phyloP scores from a whole-genome alignment of 306 rosid species.

The Phaseolus lunatus region DNA sequence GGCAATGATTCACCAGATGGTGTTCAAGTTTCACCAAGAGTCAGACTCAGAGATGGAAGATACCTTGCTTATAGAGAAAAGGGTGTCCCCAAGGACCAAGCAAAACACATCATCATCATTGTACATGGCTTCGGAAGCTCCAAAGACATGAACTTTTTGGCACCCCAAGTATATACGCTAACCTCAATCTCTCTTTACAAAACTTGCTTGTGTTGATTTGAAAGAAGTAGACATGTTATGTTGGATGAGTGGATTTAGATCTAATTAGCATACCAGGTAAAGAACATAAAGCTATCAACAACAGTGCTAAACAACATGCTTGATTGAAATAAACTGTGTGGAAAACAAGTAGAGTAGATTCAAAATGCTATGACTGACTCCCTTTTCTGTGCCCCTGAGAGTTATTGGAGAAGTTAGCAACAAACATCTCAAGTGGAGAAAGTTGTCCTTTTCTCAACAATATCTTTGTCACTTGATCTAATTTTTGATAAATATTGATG shows the following conservation, averaged over 20 bases:
- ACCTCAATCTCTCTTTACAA: not conserved
- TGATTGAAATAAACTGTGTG: not conserved
- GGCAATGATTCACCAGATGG: constrained; percentile 38
- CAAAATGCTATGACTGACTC: not conserved
- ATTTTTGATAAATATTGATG: too few species aligned
- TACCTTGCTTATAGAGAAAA: constrained; percentile 66
- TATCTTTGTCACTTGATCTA: too few species aligned
- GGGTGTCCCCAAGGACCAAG: constrained; percentile 64
- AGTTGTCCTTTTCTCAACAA: too few species aligned
- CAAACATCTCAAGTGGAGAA: too few species aligned
- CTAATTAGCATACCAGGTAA: constrained; percentile 22
- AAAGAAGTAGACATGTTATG: constrained; percentile 4
- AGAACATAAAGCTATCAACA: not conserved
- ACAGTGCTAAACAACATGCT: too few species aligned
- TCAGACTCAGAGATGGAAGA: constrained; percentile 74
- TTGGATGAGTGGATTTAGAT: constrained; percentile 40
- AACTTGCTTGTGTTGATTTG: constrained; percentile 6
- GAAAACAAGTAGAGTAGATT: constrained; percentile 10
- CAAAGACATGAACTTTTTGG: constrained; percentile 63
- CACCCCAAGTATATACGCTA: constrained; percentile 44
- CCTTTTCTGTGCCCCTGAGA: too few species aligned
- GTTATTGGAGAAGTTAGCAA: too few species aligned
- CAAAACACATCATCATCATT: constrained; percentile 55
- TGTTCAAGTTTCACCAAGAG: constrained; percentile 52
- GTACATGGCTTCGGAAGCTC: constrained; percentile 73